These are phyloP conservation scores for Nannizziopsis arthrosporioides DNA, from an alignment of 2,329 filamentous ascomycete species.

Conservation along the genomic window DNA sequence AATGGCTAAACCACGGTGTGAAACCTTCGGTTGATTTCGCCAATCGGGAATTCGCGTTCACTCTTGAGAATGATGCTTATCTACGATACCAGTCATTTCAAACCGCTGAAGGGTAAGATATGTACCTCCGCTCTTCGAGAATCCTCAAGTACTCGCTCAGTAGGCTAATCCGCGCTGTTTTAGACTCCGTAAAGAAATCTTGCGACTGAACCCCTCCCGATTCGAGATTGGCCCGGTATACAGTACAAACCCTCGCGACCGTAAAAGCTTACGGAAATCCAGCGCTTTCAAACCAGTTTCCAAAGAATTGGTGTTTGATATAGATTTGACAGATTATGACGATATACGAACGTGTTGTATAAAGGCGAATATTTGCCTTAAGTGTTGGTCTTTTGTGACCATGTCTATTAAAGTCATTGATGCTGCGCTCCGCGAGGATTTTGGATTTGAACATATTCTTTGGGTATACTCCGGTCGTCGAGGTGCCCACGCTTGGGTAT, in stretches of 20 bases:
- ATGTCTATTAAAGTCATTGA: constrained; percentile 97
- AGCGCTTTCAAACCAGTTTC: constrained; percentile 72
- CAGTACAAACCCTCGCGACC: constrained; percentile 81
- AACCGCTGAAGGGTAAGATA: constrained; percentile 49
- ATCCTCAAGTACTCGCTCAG: too few species aligned
- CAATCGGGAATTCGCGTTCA: constrained; percentile 92
- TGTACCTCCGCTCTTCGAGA: not conserved
- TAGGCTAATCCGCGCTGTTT: not conserved
- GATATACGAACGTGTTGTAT: constrained; percentile 90
- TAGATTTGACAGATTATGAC: constrained; percentile 98
- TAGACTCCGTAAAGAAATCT: constrained; percentile 79
- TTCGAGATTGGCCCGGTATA: constrained; percentile 99
- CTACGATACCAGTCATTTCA: constrained; percentile 77
- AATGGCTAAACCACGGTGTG: constrained; percentile 93
- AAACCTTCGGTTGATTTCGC: constrained; percentile 77
- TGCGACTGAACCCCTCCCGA: constrained; percentile 76
- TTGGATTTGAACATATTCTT: constrained; percentile 91
- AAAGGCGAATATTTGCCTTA: constrained; percentile 82
- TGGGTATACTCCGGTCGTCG: constrained; percentile 97
- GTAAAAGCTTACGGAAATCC: constrained; percentile 72
- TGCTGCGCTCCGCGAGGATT: constrained; percentile 75
- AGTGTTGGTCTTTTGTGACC: constrained; percentile 94
- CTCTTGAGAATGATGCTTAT: constrained; percentile 83
- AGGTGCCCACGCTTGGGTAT: constrained; percentile 97
- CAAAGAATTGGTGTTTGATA: constrained; percentile 97